Base-by-base conservation (phyloP, 2,329 filamentous ascomycete species). In the Trichocomaceae sp. region DNA sequence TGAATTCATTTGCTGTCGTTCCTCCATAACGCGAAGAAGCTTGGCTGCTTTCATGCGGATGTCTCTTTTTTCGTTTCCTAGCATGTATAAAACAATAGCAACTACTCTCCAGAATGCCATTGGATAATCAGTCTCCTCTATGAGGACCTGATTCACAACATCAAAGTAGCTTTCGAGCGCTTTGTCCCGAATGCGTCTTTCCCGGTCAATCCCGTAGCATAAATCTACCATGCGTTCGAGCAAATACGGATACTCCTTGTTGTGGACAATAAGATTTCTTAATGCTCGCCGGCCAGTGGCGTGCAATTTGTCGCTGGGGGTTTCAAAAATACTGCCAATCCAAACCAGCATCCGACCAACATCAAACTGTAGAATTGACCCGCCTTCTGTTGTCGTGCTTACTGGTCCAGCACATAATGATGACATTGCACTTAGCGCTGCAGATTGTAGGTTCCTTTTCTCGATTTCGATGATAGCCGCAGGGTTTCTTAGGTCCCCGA, bases 391-490 rank as follows among this genome's bases (percentile, higher is more conserved):
- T 0, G 85, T 90, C 59, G 95, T 86, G 59, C 84, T 90, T 56
- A 97, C 85, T 3, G 92, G 90, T 0, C 83, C 83, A 46, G 77
- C 90, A 67, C 93, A 99, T 5, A 99, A 79, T 2, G 90, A 85
- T 44, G 93, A 91, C 93, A 99, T 97, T 23, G 95, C 87, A 69
- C 91, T 96, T 44, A 99, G 77, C 1, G 93, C 92, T 29, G 93
- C 90, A 20, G 87, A 93, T 56, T 90, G 83, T 37, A 99, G 79
- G 65, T 96, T 95, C 59, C 88, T 85, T 75, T 96, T 97, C 72
- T 99, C 92, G 61, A 96, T 97, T 67, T 97, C 93, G 81, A 96
- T 93, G 1, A 90, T 88, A 23, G 91, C 91, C 20, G 88, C 92
- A 39, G 88, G 81, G 20, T 85, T 90, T 4, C 86, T 85, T 60